Base-by-base conservation (phyloP, 306 rosid species). In the Ochetophila trinervis region DNA sequence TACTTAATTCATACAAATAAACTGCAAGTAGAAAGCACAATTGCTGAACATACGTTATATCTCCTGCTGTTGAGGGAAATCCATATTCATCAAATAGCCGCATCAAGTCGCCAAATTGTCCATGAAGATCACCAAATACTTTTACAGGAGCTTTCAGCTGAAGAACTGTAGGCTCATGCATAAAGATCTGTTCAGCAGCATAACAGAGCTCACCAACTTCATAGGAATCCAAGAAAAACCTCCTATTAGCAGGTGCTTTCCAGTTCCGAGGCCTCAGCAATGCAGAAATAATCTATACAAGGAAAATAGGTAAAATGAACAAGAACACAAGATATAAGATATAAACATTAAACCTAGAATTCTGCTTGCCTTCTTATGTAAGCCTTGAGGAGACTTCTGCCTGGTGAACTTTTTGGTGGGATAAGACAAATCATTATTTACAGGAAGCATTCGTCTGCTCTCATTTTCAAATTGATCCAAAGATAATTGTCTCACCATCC, bases 191-290 rank as follows among this genome's bases (percentile, higher is more conserved):
- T 79, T 94, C 97, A 56, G 99, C 97, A 63, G 97, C 99, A 72
- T 84, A 90, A 80, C 99, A 94, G 80, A 94, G 96, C 84, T 94
- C 99, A 2, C 96, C 99, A 79, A 94, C 99, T 83, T 94, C 99
- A 76, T 94, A 94, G 72, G 99, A 86, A 85, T 94, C 99, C 77
- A 94, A 80, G 84, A 94, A 94, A 80, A 94, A 94, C 74, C 80
- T 86, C 82, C 99, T 85, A 77, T 88, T 88, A 5, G 73, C 80
- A 59, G 99, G 99, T 80, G 95, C 79, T 82, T 94, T 94, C 99
- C 99, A 94, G 84, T 88, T 90, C 66, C 96, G 87, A 74, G 99
- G 99, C 80, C 87, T 82, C 60, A 94, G 90, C 80, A 94, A 82
- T 64, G 79, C 74, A 22, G 92, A 83, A 76, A 94, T 94, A 69